A percentile compares a stretch with the other conserved stretches of the same genome.
Evolutionary conservation across 225 moss, liverwort and hornwort genomes (phyloP).

Genomic region (Climacium dendroides): DNA sequence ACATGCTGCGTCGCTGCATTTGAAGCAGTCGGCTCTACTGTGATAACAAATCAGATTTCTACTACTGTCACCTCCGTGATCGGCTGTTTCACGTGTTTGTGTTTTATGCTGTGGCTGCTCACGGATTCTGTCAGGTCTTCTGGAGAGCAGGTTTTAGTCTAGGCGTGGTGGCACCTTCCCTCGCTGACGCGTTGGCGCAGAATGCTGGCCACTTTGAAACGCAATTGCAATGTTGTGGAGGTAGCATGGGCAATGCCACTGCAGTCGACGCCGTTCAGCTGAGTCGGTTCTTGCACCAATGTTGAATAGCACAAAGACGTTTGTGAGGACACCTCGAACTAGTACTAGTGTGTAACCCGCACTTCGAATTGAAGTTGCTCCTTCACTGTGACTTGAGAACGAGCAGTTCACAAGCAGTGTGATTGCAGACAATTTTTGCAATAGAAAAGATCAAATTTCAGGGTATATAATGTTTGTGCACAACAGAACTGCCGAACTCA

Average conservation of each 20-base stretch:
- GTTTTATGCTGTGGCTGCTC: constrained; percentile 42
- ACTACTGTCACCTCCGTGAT: not conserved
- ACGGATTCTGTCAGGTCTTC: constrained; percentile 21
- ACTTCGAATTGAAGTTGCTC: not conserved
- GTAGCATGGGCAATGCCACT: not conserved
- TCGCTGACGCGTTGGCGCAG: not conserved
- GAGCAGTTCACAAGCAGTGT: not conserved
- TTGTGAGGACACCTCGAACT: not conserved
- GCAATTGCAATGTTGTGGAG: not conserved
- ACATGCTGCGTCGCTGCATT: constrained; percentile 39
- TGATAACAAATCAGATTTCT: constrained; percentile 1
- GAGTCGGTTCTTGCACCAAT: not conserved
- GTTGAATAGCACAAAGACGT: not conserved
- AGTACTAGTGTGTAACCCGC: not conserved
- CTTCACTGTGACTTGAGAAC: not conserved
- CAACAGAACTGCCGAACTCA: not conserved
- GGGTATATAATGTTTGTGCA: not conserved
- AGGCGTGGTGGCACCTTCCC: not conserved
- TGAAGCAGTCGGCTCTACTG: constrained; percentile 29
- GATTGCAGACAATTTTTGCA: not conserved
- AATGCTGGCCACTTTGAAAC: constrained; percentile 15
- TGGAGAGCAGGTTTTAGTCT: constrained; percentile 13
- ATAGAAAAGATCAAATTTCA: not conserved
- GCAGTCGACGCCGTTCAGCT: not conserved
- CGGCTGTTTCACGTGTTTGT: constrained; percentile 19